phyloP scores from a whole-genome alignment of 2,329 filamentous ascomycete genomes.

The Aureobasidium zeae region DNA sequence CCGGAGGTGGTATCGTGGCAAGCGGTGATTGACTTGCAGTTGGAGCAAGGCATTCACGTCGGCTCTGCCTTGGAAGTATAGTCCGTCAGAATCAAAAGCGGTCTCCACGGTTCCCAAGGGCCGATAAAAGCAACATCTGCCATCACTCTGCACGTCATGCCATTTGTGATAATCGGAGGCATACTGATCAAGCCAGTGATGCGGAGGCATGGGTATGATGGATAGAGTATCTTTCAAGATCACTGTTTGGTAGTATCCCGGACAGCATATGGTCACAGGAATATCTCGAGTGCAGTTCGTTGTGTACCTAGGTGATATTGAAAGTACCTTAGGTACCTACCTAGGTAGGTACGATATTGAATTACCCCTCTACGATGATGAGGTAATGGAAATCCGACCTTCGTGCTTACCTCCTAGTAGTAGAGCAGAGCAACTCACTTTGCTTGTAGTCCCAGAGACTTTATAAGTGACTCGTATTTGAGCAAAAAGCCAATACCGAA shows the following conservation, averaged over 20 bases:
- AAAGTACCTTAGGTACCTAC: too few species aligned
- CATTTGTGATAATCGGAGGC: slow-evolving; percentile 32
- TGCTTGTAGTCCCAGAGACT: too few species aligned
- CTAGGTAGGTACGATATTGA: too few species aligned
- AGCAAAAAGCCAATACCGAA: too few species aligned
- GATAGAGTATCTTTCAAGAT: too few species aligned
- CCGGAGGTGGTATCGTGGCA: slow-evolving; percentile 26
- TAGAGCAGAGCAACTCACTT: background rate
- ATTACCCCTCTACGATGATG: slow-evolving; percentile 4
- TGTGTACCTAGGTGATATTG: too few species aligned
- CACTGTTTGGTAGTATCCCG: too few species aligned
- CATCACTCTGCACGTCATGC: slow-evolving; percentile 22
- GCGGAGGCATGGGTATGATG: slow-evolving; percentile 5
- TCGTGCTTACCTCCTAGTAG: background rate
- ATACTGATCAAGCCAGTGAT: slow-evolving; percentile 34
- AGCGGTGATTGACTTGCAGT: slow-evolving; percentile 27
- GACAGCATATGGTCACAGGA: too few species aligned
- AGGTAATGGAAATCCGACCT: slow-evolving; percentile 6
- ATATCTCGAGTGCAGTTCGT: too few species aligned
- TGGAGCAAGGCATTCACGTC: slow-evolving; percentile 35
- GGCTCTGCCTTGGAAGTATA: slow-evolving; percentile 36
- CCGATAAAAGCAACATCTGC: slow-evolving; percentile 25
- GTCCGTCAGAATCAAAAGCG: slow-evolving; percentile 38
- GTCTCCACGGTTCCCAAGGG: slow-evolving; percentile 37
- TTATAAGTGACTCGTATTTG: too few species aligned